phyloP scores from a whole-genome alignment of 305 asterid genomes.

The Fraxinus greggii region DNA sequence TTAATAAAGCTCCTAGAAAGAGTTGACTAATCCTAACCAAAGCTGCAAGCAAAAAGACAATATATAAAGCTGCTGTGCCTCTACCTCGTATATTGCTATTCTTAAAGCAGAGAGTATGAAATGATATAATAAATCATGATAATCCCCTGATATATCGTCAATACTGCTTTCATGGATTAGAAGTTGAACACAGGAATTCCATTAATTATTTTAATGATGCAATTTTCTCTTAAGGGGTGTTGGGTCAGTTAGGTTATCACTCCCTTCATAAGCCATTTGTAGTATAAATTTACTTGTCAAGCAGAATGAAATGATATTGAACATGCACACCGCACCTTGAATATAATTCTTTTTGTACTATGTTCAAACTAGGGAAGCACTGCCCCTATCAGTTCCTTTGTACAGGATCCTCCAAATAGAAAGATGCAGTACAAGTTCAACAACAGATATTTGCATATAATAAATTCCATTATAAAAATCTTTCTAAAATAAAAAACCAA shows the following conservation, averaged over 20 bases:
- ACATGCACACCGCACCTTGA: not conserved
- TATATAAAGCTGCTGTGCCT: not conserved
- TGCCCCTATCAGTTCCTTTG: not conserved
- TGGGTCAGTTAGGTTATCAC: not conserved
- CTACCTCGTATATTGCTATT: not conserved
- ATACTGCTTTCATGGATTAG: not conserved
- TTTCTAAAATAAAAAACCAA: slow-evolving; percentile 1
- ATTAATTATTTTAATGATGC: not conserved
- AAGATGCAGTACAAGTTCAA: not conserved
- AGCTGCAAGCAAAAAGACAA: not conserved
- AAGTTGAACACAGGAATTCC: not conserved
- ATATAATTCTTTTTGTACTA: not conserved
- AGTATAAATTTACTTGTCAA: not conserved
- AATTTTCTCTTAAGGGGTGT: not conserved
- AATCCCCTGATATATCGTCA: not conserved
- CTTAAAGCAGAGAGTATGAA: not conserved
- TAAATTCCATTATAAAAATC: not conserved
- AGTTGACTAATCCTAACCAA: not conserved
- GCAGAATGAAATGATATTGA: not conserved
- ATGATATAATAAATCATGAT: not conserved
- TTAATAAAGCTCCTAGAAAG: not conserved
- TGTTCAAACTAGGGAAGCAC: slow-evolving; percentile 1
- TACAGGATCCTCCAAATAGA: not conserved
- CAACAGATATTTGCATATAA: not conserved
- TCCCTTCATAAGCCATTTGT: not conserved